Percentiles rank a stretch among this genome's conserved stretches.
phyloP scores from a whole-genome alignment of 345 rosid genomes.

The Odontarrhena argentea region DNA sequence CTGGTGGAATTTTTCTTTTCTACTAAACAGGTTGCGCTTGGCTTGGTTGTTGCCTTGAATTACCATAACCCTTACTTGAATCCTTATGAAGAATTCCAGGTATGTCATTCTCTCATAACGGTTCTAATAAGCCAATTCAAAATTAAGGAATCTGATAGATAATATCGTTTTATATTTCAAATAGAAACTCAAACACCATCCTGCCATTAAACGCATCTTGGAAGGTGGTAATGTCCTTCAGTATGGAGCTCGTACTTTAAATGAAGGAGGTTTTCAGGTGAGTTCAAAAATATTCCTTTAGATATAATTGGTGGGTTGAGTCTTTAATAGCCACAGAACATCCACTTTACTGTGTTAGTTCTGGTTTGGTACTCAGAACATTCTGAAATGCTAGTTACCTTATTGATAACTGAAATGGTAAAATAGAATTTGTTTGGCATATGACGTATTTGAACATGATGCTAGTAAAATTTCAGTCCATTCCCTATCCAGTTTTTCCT shows the following conservation, averaged over 20 bases:
- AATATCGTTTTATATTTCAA: constrained; percentile 2
- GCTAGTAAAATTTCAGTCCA: constrained; percentile 96
- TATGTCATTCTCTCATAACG: constrained; percentile 25
- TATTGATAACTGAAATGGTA: neutral
- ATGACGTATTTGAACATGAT: constrained; percentile 56
- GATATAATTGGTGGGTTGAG: neutral
- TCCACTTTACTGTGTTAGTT: too few relatives aligned
- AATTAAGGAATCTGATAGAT: neutral
- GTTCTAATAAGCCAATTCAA: constrained; percentile 8
- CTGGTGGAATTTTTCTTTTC: constrained; percentile 25
- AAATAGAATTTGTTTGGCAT: neutral
- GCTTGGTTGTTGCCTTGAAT: constrained; percentile 86
- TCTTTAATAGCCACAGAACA: neutral
- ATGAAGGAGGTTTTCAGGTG: constrained; percentile 99
- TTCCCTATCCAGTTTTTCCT: constrained; percentile 96
- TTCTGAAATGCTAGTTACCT: neutral
- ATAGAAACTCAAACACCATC: constrained; percentile 93
- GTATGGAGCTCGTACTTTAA: constrained; percentile 94
- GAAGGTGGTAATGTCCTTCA: constrained; percentile 93
- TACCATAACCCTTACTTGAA: constrained; percentile 82
- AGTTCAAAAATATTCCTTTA: constrained; percentile 26
- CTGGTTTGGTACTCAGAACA: too few relatives aligned
- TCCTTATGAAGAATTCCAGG: constrained; percentile 97
- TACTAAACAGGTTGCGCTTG: constrained; percentile 70
- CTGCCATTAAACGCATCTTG: constrained; percentile 72